A percentile compares a stretch with the other conserved stretches of the same genome.
Evolutionary conservation across 1,284 basidiomycete species (phyloP).

Genomic region (Irpex sp.): DNA sequence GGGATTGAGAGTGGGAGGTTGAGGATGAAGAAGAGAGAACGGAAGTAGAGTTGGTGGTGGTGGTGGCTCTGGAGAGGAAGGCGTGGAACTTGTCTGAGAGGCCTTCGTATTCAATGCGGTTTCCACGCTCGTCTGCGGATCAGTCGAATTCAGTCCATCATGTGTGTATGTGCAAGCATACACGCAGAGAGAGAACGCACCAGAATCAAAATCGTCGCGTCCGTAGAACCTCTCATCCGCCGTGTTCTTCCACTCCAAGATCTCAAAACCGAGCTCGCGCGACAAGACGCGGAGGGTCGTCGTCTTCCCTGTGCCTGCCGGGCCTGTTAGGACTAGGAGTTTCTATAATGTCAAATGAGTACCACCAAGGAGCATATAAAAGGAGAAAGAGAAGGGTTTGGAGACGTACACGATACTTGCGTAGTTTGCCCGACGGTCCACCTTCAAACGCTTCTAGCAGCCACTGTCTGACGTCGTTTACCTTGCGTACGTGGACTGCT

Average conservation of each 20-base stretch:
- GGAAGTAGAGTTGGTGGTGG: slow-evolving; percentile 60
- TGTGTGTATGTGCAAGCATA: not conserved
- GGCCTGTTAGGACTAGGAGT: slow-evolving; percentile 84
- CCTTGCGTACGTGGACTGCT: slow-evolving; percentile 86
- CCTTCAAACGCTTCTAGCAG: slow-evolving; percentile 79
- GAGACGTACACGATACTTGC: slow-evolving; percentile 73
- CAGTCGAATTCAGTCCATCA: not conserved
- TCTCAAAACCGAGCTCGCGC: slow-evolving; percentile 72
- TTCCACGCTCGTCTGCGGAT: slow-evolving; percentile 5
- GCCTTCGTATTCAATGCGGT: slow-evolving; percentile 46
- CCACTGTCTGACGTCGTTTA: slow-evolving; percentile 86
- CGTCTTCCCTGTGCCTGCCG: slow-evolving; percentile 90
- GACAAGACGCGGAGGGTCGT: slow-evolving; percentile 78
- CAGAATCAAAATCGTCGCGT: slow-evolving; percentile 13
- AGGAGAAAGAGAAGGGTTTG: not conserved
- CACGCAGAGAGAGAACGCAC: not conserved
- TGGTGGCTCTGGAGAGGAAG: slow-evolving; percentile 74
- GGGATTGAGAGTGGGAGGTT: slow-evolving; percentile 2
- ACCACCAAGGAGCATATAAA: not conserved
- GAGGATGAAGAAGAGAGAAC: slow-evolving; percentile 37
- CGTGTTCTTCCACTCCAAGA: slow-evolving; percentile 84
- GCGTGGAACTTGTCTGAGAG: slow-evolving; percentile 71
- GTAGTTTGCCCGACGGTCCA: slow-evolving; percentile 57
- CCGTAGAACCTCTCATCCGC: slow-evolving; percentile 38
- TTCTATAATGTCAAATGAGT: slow-evolving; percentile 44